Evolutionary conservation across 2,329 filamentous ascomycete species (phyloP), one percentile per base, ranked within the genome.

Genomic region (Colletotrichum echinochloae): DNA sequence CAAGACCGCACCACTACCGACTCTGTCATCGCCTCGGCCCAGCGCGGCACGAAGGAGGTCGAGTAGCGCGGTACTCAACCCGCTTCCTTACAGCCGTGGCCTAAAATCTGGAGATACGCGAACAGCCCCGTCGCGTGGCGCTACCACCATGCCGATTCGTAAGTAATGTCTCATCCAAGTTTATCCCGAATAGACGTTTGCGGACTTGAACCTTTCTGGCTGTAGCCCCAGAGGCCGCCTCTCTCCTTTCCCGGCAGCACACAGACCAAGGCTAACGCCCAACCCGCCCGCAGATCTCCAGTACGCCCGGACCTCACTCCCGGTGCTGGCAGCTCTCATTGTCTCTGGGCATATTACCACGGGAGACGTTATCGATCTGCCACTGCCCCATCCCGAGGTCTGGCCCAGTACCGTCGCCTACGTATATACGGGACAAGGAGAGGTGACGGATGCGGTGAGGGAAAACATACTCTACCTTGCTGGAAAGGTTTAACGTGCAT

Each of bases 341-440:
- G 79, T 86, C 41, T 89, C 87, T 0, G 83, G 85, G 5, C 81
- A 86, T 73, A 81, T 90, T 28, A 78, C 79, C 18, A 81, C 82
- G 30, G 85, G 87, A 35, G 88, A 90, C 74, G 79, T 81, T 2
- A 81, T 91, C 61, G 87, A 90, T 72, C 79, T 91, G 12, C 88
- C 88, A 0, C 73, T 91, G 65, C 89, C 89, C 1, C 81, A 86
- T 66, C 88, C 89, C 1, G 83, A 84, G 60, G 84, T 81, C 9
- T 91, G 89, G 89, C 75, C 77, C 2, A 83, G 87, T 64, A 89
- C 88, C 0, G 79, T 89, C n/a, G 79, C 81, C 5, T 86, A 87
- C 74, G 81, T 88, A 33, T 90, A 90, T 75, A 88, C 85, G 0
- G 85, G 85, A 44, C 79, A 83, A 63, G 83, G 82, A 16, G 79